Base-by-base conservation (phyloP, 371 early-diverging fungal genomes). In the Syncephalis plumigaleata region DNA sequence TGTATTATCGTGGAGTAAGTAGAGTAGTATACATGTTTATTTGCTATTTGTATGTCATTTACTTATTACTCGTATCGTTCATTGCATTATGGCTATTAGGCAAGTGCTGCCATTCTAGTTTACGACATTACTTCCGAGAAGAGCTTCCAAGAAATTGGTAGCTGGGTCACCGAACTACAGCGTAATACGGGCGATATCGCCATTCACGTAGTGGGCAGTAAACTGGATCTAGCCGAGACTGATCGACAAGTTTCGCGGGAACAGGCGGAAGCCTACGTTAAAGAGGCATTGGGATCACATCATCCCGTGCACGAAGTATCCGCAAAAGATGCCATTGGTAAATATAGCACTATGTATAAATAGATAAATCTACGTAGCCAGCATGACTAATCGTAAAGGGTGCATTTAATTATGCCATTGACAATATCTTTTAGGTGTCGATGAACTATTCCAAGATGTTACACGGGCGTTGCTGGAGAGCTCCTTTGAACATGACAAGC, bases 1-100 rank as follows among this genome's bases (percentile, higher is more conserved):
- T 81, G 77, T 84, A 84, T 53, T 84, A 84, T 53, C 71, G 84
- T 49, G 84, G 84, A 1, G 73, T 69, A 60, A 61, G 64, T 52
- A 49, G n/a, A n/a, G n/a, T n/a, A n/a, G n/a, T n/a, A n/a, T n/a
- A n/a, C n/a, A n/a, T n/a, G n/a, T n/a, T n/a, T n/a, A n/a, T n/a
- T n/a, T n/a, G n/a, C n/a, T n/a, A n/a, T n/a, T n/a, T n/a, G n/a
- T n/a, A n/a, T n/a, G n/a, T n/a, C n/a, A n/a, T n/a, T n/a, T n/a
- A n/a, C n/a, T 51, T 50, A 53, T 20, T 52, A 46, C 24, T 61
- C 50, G 39, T 52, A 61, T 31, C 39, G 11, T 20, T 31, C 20
- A 24, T 11, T 36, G 4, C 31, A 4, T 7, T 31, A 31, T 25
- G 16, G 40, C 49, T 18, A 16, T 11, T 58, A 64, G 67, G 77